Conservation (phyloP, 495 filamentous ascomycete genomes). For the Clohesyomyces aquaticus region DNA sequence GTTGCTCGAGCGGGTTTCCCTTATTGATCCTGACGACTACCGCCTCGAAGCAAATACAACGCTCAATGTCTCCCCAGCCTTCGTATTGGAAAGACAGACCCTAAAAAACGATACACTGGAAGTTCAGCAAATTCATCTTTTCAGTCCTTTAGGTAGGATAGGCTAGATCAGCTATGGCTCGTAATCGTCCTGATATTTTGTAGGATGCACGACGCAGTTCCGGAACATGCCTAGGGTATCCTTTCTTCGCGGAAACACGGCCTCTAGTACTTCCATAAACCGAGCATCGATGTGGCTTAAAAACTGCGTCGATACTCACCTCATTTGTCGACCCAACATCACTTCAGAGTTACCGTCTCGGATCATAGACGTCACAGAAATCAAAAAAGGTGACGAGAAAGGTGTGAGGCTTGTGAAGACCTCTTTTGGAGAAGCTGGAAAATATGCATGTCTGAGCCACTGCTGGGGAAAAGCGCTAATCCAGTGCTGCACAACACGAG, state of each 20-base stretch:
- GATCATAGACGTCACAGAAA: neutral
- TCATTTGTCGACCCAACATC: neutral
- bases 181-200: neutral
- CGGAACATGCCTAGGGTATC: neutral
- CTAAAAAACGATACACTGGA: too few species aligned
- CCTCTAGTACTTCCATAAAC: neutral
- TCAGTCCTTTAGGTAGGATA: too few species aligned
- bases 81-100: too few species aligned
- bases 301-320: neutral
- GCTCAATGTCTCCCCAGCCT: too few species aligned
- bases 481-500: neutral
- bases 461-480: conserved; percentile 1
- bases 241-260: neutral
- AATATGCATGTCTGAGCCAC: conserved; percentile 6
- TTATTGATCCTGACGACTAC: neutral
- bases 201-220: neutral
- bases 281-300: neutral
- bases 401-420: neutral
- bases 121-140: too few species aligned
- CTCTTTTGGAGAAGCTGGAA: neutral
- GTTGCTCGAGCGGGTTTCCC: neutral
- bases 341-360: neutral
- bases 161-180: too few species aligned
- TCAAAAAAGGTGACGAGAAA: neutral
- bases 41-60: too few species aligned